A percentile compares a stretch with the other conserved stretches of the same genome.
These are phyloP conservation scores for Lactifluus pinguis DNA, from an alignment of 768 basidiomycete species.

Conservation along the genomic window DNA sequence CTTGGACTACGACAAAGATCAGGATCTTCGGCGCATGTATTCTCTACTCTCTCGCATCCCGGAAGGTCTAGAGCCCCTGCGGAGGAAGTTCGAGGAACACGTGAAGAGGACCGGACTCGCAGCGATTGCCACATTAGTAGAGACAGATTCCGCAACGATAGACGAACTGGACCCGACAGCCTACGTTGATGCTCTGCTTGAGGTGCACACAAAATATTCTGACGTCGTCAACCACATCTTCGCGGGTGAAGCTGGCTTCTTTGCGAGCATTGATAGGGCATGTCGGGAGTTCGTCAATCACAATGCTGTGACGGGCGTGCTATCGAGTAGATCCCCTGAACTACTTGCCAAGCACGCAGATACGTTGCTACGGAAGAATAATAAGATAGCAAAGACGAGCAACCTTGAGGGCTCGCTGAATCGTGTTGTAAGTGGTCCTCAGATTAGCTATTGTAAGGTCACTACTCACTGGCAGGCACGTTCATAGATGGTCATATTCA, in stretches of 20 bases:
- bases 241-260: constrained; percentile 87
- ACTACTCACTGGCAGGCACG: neutral
- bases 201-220: constrained; percentile 86
- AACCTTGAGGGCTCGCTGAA: constrained; percentile 85
- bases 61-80: constrained; percentile 82
- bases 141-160: constrained; percentile 44
- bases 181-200: constrained; percentile 87
- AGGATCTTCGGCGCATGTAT: constrained; percentile 59
- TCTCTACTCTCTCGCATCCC: constrained; percentile 82
- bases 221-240: constrained; percentile 85
- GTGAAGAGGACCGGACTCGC: constrained; percentile 85
- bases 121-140: constrained; percentile 63
- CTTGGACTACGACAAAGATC: too few species aligned
- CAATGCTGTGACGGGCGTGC: constrained; percentile 82
- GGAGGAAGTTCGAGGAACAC: constrained; percentile 90
- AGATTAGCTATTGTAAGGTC: neutral
- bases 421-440: constrained; percentile 58
- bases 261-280: constrained; percentile 88
- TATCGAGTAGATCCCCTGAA: constrained; percentile 81
- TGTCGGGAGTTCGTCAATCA: constrained; percentile 93
- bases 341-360: constrained; percentile 89
- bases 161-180: constrained; percentile 81
- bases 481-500: constrained; percentile 89
- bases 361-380: constrained; percentile 82
- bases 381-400: constrained; percentile 88